Evolutionary conservation across 2,329 filamentous ascomycete genomes (phyloP).

Genomic region (Cladosporium austrohemisphaericum): DNA sequence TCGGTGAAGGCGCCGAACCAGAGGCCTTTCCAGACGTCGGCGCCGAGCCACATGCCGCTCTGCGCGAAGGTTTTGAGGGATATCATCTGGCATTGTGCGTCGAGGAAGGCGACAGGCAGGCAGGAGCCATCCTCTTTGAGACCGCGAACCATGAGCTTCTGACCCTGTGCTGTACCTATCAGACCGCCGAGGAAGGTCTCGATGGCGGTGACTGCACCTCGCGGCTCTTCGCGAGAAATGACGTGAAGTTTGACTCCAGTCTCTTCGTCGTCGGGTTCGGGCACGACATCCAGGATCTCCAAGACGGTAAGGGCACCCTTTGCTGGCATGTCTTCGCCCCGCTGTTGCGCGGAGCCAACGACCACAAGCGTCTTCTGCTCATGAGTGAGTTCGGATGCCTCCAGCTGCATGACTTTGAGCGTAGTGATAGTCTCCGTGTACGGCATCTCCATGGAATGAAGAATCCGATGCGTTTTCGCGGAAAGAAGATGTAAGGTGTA

Average conservation of each 20-base stretch:
- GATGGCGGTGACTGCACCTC: slow-evolving; percentile 84
- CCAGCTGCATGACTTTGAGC: slow-evolving; percentile 77
- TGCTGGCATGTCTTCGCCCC: slow-evolving; percentile 84
- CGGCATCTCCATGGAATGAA: slow-evolving; percentile 72
- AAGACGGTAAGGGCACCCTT: slow-evolving; percentile 85
- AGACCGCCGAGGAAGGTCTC: slow-evolving; percentile 74
- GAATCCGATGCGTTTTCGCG: slow-evolving; percentile 70
- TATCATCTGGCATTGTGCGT: slow-evolving; percentile 91
- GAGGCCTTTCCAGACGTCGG: slow-evolving; percentile 86
- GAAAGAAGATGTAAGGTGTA: slow-evolving; percentile 76
- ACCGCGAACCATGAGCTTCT: slow-evolving; percentile 95
- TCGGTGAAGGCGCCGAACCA: slow-evolving; percentile 98
- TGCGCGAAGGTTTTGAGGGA: slow-evolving; percentile 78
- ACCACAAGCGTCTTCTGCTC: slow-evolving; percentile 78
- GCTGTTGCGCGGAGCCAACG: slow-evolving; percentile 79
- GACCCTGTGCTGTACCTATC: slow-evolving; percentile 89
- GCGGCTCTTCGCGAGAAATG: slow-evolving; percentile 83
- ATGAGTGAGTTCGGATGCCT: slow-evolving; percentile 86
- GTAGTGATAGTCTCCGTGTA: slow-evolving; percentile 73
- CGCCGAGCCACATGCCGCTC: slow-evolving; percentile 81
- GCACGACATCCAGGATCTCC: slow-evolving; percentile 86
- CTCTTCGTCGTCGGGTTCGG: slow-evolving; percentile 78
- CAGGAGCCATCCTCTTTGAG: slow-evolving; percentile 92
- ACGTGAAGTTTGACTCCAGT: slow-evolving; percentile 82
- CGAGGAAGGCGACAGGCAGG: slow-evolving; percentile 92